Evolutionary conservation across 2,329 filamentous ascomycete species (phyloP).

Genomic region (Cryphonectria naterciae): DNA sequence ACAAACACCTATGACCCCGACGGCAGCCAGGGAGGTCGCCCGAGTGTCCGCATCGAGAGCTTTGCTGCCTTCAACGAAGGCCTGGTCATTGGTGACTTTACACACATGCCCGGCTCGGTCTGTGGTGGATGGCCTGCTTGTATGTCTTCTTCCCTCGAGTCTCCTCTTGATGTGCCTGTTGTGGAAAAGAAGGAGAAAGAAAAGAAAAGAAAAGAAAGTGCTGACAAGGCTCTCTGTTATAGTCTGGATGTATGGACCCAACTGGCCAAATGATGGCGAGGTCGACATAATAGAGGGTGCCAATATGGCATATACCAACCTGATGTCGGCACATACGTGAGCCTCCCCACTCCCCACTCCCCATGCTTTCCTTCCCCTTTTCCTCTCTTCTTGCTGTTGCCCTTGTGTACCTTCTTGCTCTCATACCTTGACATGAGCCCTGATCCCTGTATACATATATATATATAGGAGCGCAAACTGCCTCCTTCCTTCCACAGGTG

Average conservation of each 20-base stretch:
- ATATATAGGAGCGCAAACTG: slow-evolving; percentile 28
- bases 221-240: neutral
- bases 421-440: neutral
- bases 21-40: slow-evolving; percentile 46
- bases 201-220: too few species aligned
- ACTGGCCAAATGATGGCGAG: slow-evolving; percentile 68
- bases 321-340: slow-evolving; percentile 65
- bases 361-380: too few species aligned
- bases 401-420: too few species aligned
- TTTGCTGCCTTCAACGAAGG: slow-evolving; percentile 51
- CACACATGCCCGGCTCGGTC: slow-evolving; percentile 52
- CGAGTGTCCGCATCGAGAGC: slow-evolving; percentile 51
- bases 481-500: slow-evolving; percentile 5
- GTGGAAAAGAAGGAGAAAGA: neutral
- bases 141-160: slow-evolving; percentile 8
- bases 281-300: slow-evolving; percentile 74
- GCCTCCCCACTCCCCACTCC: neutral
- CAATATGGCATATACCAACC: slow-evolving; percentile 62
- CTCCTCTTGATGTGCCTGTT: neutral
- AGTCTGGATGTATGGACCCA: slow-evolving; percentile 55
- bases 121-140: slow-evolving; percentile 53
- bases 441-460: neutral
- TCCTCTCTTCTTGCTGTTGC: too few species aligned
- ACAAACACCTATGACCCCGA: slow-evolving; percentile 42
- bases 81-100: slow-evolving; percentile 52